Percentiles rank a stretch among this genome's conserved stretches.
These are phyloP conservation scores for Tetrapisispora fleetii DNA, from an alignment of 805 yeast genomes.

Conservation along the genomic window DNA sequence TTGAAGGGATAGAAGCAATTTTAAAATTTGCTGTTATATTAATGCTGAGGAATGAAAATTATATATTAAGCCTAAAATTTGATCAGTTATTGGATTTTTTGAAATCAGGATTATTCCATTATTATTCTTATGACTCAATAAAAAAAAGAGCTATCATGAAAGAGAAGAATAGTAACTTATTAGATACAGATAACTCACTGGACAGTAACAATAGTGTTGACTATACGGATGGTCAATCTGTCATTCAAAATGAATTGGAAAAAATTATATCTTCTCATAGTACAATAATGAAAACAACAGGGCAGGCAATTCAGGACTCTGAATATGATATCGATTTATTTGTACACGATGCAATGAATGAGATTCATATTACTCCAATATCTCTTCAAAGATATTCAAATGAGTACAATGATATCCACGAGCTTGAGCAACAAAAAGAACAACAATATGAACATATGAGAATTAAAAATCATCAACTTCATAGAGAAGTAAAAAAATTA, in stretches of 20 bases:
- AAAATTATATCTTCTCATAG: conserved; percentile 2
- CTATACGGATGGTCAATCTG: conserved; percentile 9
- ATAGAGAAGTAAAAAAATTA: conserved; percentile 61
- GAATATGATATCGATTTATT: conserved; percentile 60
- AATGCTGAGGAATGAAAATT: conserved; percentile 56
- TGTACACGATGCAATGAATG: conserved; percentile 63
- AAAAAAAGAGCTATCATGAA: conserved; percentile 7
- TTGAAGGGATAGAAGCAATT: conserved; percentile 85
- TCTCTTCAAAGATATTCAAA: conserved; percentile 58
- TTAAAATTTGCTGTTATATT: conserved; percentile 76
- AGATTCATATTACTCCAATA: conserved; percentile 61
- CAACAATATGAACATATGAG: conserved; percentile 55
- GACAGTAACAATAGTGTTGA: neutral
- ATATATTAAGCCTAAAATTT: conserved; percentile 52
- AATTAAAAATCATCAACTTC: conserved; percentile 58
- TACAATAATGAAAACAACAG: neutral
- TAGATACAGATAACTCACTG: conserved; percentile 3
- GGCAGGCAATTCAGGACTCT: conserved; percentile 13
- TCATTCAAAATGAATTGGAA: conserved; percentile 10
- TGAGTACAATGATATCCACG: conserved; percentile 69
- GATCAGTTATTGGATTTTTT: conserved; percentile 69
- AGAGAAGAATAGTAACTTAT: conserved; percentile 10
- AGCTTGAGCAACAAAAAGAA: conserved; percentile 53
- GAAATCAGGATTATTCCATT: conserved; percentile 69
- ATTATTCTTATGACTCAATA: conserved; percentile 40